These are phyloP conservation scores for Setaria italica DNA, from an alignment of 202 grass and related monocot genomes.

Conservation along the genomic window DNA sequence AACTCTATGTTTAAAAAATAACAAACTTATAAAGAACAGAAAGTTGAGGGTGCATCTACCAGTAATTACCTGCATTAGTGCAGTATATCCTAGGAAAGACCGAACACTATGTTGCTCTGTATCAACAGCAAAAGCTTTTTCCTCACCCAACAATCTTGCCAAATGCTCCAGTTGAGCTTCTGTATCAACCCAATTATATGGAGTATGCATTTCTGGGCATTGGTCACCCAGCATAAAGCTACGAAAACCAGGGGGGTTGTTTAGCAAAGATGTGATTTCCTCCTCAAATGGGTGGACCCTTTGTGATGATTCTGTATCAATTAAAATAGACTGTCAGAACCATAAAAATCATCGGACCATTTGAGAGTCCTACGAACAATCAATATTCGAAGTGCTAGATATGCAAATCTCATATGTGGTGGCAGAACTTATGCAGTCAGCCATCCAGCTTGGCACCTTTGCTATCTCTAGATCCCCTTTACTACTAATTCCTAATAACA, in stretches of 20 bases:
- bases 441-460: background rate
- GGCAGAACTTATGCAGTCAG: conserved; percentile 26
- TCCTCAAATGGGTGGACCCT: conserved; percentile 81
- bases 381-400: background rate
- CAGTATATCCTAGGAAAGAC: conserved; percentile 95
- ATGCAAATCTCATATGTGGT: background rate
- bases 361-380: background rate
- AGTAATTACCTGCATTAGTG: conserved; percentile 88
- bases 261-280: conserved; percentile 76
- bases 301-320: conserved; percentile 57
- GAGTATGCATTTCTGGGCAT: conserved; percentile 51
- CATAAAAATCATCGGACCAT: conserved; percentile 1
- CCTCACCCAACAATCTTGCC: conserved; percentile 50
- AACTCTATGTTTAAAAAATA: conserved; percentile 31
- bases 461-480: background rate
- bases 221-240: conserved; percentile 42
- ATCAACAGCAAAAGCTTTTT: conserved; percentile 82
- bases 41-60: background rate
- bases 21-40: conserved; percentile 24
- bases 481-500: background rate
- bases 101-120: conserved; percentile 94
- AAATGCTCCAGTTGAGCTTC: conserved; percentile 69
- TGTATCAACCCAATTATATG: conserved; percentile 82
- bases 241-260: conserved; percentile 49
- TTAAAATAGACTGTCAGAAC: conserved; percentile 31